phyloP scores from a whole-genome alignment of 2,329 filamentous ascomycete species.

The Aureobasidium sp. region DNA sequence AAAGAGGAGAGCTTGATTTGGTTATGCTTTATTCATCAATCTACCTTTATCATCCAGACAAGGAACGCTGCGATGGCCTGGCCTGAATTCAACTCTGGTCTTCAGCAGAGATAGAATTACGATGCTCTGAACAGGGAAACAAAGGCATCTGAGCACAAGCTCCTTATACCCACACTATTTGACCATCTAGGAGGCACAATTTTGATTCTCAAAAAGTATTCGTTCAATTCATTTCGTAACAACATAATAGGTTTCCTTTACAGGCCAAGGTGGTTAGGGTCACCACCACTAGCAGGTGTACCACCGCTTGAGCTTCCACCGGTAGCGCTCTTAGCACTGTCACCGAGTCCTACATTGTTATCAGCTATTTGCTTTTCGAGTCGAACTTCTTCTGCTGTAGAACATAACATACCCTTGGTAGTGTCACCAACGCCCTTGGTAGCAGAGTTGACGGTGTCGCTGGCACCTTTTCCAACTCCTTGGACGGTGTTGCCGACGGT shows the following conservation, averaged over 20 bases:
- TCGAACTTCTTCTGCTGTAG: no score
- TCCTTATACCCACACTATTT: background rate
- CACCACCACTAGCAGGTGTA: background rate
- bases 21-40: no score
- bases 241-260: background rate
- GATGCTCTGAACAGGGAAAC: no score
- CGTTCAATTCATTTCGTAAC: background rate
- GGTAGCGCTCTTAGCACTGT: constrained; percentile 5
- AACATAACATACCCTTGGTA: constrained; percentile 17
- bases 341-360: background rate
- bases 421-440: constrained; percentile 19
- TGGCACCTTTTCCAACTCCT: constrained; percentile 16
- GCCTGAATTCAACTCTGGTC: no score
- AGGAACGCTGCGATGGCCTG: no score
- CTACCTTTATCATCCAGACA: no score
- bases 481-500: constrained; percentile 29
- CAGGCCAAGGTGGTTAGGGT: constrained; percentile 11
- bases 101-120: no score
- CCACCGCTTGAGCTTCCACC: background rate
- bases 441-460: constrained; percentile 15
- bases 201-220: no score
- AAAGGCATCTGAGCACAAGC: no score
- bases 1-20: no score
- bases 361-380: background rate
- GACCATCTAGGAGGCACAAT: background rate